Base-by-base conservation (phyloP, 805 yeast genomes). In the Lachancea lanzarotensis region DNA sequence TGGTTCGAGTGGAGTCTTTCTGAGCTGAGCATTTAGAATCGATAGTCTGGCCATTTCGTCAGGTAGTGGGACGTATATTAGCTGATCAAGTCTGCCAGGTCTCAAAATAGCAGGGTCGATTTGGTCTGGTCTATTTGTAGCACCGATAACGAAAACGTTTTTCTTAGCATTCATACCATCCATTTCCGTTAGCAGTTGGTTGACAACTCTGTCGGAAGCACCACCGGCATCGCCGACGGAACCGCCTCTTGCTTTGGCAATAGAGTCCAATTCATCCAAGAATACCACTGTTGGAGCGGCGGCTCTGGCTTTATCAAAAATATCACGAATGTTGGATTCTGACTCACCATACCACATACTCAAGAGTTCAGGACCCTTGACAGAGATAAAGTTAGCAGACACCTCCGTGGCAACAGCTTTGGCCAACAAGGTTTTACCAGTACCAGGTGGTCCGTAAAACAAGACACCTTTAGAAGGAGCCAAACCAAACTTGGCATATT, bases 111-210 rank as follows among this genome's bases (percentile, higher is more conserved):
- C 98, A 19, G 98, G 98, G 65, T 93, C 99, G 57, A 93, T 93
- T 74, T 93, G 98, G 69, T 95, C 99, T 34, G 99, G 99, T 75
- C 99, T 82, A 72, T 93, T 93, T 46, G 99, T 93, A 35, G 99
- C 99, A 72, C 98, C 99, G 71, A 93, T 88, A 46, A 93, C 97
- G 63, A 93, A 93, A 31, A 93, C 98, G 63, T 93, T 93, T 82
- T 93, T 93, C 76, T 93, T 93, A 52, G 97, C 96, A 66, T 93
- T 93, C 98, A 93, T 93, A 80, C 99, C 99, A 70, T 93, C 99
- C 98, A 93, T 93, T 73, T 90, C 96, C 8, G 97, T 89, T 66
- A 90, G 78, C 64, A 90, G 78, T 72, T 90, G 97, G 70, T 91
- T 90, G 43, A 90, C 97, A 51, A 90, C 96, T 69, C 95, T 82